Percentiles rank a stretch among this genome's conserved stretches.
Evolutionary conservation across 1,284 basidiomycete species (phyloP).

Genomic region (Cryptococcus deneoformans): DNA sequence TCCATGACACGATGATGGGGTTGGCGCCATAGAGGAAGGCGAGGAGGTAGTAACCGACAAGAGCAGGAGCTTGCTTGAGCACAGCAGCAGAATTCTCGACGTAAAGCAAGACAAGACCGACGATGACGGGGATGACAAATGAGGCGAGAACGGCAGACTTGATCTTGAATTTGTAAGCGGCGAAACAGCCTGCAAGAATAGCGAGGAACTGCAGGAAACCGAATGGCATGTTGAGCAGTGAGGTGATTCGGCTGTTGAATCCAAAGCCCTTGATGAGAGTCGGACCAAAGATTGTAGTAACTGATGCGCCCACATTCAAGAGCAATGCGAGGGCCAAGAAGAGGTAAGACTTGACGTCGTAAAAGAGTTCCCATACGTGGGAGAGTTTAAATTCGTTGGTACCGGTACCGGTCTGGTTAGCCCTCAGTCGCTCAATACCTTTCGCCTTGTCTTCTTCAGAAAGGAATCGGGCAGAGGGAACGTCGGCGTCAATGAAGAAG

Average conservation of each 20-base stretch:
- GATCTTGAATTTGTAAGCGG: conserved; percentile 31
- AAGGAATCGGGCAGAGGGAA: conserved; percentile 46
- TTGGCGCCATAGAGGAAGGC: conserved; percentile 49
- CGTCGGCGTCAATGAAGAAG: conserved; percentile 40
- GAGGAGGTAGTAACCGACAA: conserved; percentile 50
- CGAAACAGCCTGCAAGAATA: conserved; percentile 38
- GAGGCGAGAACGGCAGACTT: conserved; percentile 39
- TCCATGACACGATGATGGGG: conserved; percentile 49
- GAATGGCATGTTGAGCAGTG: conserved; percentile 51
- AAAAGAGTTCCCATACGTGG: conserved; percentile 46
- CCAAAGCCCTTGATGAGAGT: conserved; percentile 38
- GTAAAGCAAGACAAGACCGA: conserved; percentile 33
- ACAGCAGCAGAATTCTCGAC: conserved; percentile 11
- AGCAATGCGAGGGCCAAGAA: conserved; percentile 43
- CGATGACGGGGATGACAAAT: conserved; percentile 40
- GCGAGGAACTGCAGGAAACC: conserved; percentile 40
- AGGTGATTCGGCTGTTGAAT: conserved; percentile 32
- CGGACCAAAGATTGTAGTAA: conserved; percentile 37
- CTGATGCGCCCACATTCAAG: conserved; percentile 33
- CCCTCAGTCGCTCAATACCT: conserved; percentile 49
- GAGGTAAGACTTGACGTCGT: conserved; percentile 46
- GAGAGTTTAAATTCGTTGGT: conserved; percentile 44
- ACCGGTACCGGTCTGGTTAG: conserved; percentile 49
- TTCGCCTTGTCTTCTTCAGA: conserved; percentile 43
- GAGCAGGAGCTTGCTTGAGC: conserved; percentile 11